These are phyloP conservation scores for Ceratocystis cacaofunesta DNA, from an alignment of 2,329 filamentous ascomycete species.

Conservation along the genomic window DNA sequence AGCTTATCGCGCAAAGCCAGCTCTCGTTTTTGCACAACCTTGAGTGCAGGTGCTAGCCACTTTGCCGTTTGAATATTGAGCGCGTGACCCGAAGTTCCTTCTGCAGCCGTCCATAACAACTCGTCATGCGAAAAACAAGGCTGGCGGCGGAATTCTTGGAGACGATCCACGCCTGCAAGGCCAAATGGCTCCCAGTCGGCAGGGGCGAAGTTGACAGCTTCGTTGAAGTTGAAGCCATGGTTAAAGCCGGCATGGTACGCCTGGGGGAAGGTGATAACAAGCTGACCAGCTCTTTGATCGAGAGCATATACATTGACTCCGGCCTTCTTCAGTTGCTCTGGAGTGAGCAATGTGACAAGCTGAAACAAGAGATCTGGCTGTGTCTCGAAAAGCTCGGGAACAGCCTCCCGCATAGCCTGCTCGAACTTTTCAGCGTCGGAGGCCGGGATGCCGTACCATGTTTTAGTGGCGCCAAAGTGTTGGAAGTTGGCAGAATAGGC, in stretches of 20 bases:
- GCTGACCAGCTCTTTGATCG: constrained; percentile 90
- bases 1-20: constrained; percentile 53
- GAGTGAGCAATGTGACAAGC: constrained; percentile 86
- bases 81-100: constrained; percentile 50
- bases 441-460: constrained; percentile 95
- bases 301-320: constrained; percentile 85
- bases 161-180: constrained; percentile 66
- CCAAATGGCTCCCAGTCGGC: constrained; percentile 91
- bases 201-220: constrained; percentile 95
- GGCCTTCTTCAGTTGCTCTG: constrained; percentile 82
- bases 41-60: constrained; percentile 81
- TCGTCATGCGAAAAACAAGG: constrained; percentile 98
- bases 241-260: constrained; percentile 98
- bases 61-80: constrained; percentile 77
- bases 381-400: constrained; percentile 91
- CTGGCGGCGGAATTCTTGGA: constrained; percentile 77
- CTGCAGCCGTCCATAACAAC: constrained; percentile 75
- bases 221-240: constrained; percentile 97
- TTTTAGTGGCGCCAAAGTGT: constrained; percentile 95
- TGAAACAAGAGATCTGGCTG: constrained; percentile 95
- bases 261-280: constrained; percentile 92
- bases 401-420: constrained; percentile 82
- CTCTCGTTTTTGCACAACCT: constrained; percentile 64
- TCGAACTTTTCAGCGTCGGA: constrained; percentile 92
- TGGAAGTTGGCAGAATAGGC: constrained; percentile 97